phyloP scores from a whole-genome alignment of 441 rosid species.

The Pelargonium cotyledonis region DNA sequence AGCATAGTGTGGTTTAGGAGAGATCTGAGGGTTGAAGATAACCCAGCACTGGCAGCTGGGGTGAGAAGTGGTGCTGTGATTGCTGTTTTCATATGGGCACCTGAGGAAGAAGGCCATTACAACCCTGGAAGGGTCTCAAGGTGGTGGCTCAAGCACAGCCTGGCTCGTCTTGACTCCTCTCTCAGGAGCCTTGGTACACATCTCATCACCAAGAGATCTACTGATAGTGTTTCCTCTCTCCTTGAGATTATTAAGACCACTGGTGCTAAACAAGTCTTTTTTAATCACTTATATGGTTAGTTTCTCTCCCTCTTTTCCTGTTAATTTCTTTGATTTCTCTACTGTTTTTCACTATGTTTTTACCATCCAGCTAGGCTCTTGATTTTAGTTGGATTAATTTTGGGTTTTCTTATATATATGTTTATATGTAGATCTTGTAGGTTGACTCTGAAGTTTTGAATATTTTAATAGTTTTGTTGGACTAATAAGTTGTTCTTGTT shows the following conservation, averaged over 20 bases:
- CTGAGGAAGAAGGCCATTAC: slow-evolving; percentile 86
- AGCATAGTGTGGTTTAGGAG: slow-evolving; percentile 98
- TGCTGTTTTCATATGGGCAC: slow-evolving; percentile 81
- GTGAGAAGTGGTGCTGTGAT: slow-evolving; percentile 86
- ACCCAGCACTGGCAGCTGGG: slow-evolving; percentile 88
- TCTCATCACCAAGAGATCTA: slow-evolving; percentile 78
- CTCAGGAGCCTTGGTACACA: slow-evolving; percentile 77
- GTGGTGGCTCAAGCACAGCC: slow-evolving; percentile 98
- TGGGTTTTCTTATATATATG: neutral
- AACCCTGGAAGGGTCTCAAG: slow-evolving; percentile 92
- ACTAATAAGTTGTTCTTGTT: neutral
- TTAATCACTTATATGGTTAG: slow-evolving; percentile 95
- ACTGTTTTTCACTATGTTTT: no score
- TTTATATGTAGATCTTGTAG: slow-evolving; percentile 21
- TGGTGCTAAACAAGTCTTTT: slow-evolving; percentile 89
- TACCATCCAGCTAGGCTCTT: no score
- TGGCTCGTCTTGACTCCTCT: slow-evolving; percentile 81
- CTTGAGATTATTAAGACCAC: slow-evolving; percentile 73
- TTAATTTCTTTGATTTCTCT: neutral
- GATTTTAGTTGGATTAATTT: neutral
- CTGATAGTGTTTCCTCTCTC: slow-evolving; percentile 73
- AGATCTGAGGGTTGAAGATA: slow-evolving; percentile 97
- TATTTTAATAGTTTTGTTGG: neutral
- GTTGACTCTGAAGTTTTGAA: slow-evolving; percentile 5
- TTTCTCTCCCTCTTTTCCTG: slow-evolving; percentile 8